Conservation (phyloP, 148 eudicot genomes). For the Vaccinium myrtillus region DNA sequence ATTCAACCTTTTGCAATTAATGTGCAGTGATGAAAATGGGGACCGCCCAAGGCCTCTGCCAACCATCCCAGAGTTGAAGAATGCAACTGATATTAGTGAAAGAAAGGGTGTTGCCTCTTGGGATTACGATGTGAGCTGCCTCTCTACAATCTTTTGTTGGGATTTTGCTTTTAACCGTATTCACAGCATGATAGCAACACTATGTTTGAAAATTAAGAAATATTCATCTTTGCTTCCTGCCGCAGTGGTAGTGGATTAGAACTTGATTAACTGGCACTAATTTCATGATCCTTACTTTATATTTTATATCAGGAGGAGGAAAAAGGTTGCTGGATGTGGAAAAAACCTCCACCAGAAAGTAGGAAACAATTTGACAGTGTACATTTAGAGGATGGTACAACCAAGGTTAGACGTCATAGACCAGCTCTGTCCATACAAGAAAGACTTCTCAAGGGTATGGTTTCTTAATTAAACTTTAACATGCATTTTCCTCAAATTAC, state of each 20-base stretch:
- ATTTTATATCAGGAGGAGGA: slow-evolving; percentile 38
- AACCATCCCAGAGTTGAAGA: slow-evolving; percentile 55
- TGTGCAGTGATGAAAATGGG: slow-evolving; percentile 69
- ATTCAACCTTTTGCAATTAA: neutral
- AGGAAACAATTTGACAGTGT: slow-evolving; percentile 23
- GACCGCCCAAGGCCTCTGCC: slow-evolving; percentile 79
- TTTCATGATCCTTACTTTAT: neutral
- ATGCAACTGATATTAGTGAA: slow-evolving; percentile 61
- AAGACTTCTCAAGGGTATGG: slow-evolving; percentile 70
- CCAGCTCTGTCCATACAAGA: slow-evolving; percentile 28
- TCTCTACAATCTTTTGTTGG: neutral
- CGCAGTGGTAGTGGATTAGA: neutral
- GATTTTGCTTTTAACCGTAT: neutral
- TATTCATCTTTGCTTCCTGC: neutral
- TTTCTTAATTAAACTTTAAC: neutral
- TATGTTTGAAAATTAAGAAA: neutral
- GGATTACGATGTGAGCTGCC: slow-evolving; percentile 80
- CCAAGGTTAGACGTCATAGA: slow-evolving; percentile 28
- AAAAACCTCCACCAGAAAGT: slow-evolving; percentile 62
- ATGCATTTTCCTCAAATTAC: neutral
- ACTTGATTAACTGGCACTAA: neutral
- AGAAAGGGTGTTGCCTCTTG: slow-evolving; percentile 68
- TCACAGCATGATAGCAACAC: neutral
- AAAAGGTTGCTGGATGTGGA: slow-evolving; percentile 81
- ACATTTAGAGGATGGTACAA: slow-evolving; percentile 22